Evolutionary conservation across 108 stramenopile genomes (phyloP).

Genomic region (Ochromonas danica): DNA sequence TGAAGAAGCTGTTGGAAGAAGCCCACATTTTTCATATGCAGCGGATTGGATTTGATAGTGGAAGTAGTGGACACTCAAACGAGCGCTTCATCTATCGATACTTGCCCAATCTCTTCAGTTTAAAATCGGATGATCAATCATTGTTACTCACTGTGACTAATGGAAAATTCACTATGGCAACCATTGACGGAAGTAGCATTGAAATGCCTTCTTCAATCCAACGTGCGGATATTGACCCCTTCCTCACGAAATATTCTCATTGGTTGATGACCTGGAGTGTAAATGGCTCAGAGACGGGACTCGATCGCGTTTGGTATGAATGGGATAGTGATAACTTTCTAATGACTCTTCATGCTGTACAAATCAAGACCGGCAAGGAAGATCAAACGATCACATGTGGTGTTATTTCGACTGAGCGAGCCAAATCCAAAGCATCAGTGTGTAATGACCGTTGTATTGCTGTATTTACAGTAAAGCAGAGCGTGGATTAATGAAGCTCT

Average conservation of each 20-base stretch:
- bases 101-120: neutral
- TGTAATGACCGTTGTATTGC: constrained; percentile 6
- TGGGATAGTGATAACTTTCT: neutral
- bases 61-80: constrained; percentile 4
- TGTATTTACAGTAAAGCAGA: neutral
- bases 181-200: neutral
- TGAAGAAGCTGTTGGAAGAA: neutral
- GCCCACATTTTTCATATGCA: constrained; percentile 10
- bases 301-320: constrained; percentile 22
- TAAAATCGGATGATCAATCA: neutral
- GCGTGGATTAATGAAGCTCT: neutral
- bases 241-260: neutral
- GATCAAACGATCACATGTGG: constrained; percentile 2
- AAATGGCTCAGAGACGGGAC: neutral
- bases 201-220: too few relatives aligned
- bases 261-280: neutral
- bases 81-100: neutral
- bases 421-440: neutral
- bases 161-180: neutral
- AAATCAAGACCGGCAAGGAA: constrained; percentile 24
- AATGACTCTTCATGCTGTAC: constrained; percentile 4
- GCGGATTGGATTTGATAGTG: neutral
- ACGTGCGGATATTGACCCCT: neutral
- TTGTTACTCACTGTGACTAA: neutral
- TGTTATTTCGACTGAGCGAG: neutral